Evolutionary conservation across 2,329 filamentous ascomycete species (phyloP).

Genomic region (Venturia nashicola): DNA sequence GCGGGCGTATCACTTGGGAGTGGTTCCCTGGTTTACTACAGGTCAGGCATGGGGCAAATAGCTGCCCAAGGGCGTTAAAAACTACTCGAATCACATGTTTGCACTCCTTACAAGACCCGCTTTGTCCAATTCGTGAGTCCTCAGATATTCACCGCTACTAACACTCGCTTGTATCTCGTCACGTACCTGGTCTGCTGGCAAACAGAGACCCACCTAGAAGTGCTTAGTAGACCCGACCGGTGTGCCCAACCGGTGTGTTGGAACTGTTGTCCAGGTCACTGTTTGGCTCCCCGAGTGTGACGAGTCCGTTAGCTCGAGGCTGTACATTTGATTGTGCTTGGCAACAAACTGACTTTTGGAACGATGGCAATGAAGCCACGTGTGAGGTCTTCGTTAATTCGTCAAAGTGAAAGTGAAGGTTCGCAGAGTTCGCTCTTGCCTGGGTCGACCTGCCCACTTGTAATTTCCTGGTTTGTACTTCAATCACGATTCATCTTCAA

Average conservation of each 20-base stretch:
- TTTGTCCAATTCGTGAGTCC: neutral
- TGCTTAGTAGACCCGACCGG: neutral
- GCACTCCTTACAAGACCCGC: neutral
- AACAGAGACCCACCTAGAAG: neutral
- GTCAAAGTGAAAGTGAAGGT: neutral
- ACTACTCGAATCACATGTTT: neutral
- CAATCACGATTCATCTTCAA: neutral
- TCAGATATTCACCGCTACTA: neutral
- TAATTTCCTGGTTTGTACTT: slow-evolving; percentile 1
- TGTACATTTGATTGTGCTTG: neutral
- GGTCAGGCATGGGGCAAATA: neutral
- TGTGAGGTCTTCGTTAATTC: neutral
- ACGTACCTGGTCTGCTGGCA: neutral
- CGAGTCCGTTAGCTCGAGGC: neutral
- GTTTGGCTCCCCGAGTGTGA: neutral
- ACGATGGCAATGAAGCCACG: neutral
- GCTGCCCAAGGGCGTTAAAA: slow-evolving; percentile 1
- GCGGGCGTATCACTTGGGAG: neutral
- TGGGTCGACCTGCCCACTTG: neutral
- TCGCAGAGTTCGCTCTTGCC: neutral
- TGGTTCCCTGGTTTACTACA: neutral
- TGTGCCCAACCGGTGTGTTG: neutral
- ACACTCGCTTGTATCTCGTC: neutral
- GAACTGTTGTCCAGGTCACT: neutral
- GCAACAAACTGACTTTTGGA: neutral